Evolutionary conservation across 1,139 yeast genomes (phyloP).

Genomic region (Hyphopichia khmerensis): DNA sequence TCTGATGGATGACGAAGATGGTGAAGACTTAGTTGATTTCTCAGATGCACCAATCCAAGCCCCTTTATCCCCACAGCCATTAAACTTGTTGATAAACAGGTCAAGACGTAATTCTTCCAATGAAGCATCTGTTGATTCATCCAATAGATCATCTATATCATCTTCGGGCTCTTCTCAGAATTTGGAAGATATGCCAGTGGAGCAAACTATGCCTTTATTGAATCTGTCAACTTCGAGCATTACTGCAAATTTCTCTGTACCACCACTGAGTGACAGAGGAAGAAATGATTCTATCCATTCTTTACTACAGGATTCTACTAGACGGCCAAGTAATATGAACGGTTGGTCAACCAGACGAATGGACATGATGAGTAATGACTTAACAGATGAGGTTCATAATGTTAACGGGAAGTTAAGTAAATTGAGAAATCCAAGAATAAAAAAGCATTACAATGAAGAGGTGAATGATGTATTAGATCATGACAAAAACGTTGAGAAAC

Average conservation of each 20-base stretch:
- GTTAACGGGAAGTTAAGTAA: slow-evolving; percentile 24
- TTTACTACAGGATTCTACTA: slow-evolving; percentile 23
- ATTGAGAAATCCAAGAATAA: slow-evolving; percentile 37
- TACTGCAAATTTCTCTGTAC: not conserved
- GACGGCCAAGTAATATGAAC: slow-evolving; percentile 18
- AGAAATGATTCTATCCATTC: slow-evolving; percentile 28
- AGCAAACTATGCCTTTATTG: slow-evolving; percentile 41
- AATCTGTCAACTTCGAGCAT: slow-evolving; percentile 10
- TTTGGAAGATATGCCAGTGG: slow-evolving; percentile 25
- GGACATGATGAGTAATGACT: slow-evolving; percentile 29
- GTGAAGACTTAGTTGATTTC: slow-evolving; percentile 19
- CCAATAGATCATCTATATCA: slow-evolving; percentile 19
- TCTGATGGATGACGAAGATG: slow-evolving; percentile 7
- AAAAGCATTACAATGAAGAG: slow-evolving; percentile 27
- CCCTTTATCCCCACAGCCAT: slow-evolving; percentile 2
- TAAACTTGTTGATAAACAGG: not conserved
- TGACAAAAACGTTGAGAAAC: too few species aligned
- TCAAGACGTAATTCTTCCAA: not conserved
- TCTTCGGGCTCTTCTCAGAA: slow-evolving; percentile 19
- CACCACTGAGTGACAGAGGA: slow-evolving; percentile 4
- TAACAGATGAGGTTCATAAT: slow-evolving; percentile 20
- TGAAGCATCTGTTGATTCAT: not conserved
- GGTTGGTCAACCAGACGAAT: slow-evolving; percentile 15
- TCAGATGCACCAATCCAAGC: slow-evolving; percentile 3
- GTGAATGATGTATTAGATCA: too few species aligned